phyloP scores from a whole-genome alignment of 2,329 filamentous ascomycete species.

The Penicillium sp. region DNA sequence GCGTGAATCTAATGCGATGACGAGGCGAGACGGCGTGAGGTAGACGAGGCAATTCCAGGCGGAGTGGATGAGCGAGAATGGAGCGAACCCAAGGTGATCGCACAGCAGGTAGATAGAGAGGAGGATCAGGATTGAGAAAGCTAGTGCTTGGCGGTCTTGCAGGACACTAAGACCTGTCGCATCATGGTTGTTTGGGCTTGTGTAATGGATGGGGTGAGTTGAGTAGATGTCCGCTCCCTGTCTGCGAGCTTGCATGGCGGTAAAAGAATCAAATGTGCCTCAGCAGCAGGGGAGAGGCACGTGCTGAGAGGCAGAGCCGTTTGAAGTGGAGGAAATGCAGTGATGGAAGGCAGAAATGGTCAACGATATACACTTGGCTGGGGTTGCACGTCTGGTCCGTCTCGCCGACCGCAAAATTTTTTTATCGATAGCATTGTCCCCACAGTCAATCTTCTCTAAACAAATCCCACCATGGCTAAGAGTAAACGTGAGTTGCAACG shows the following conservation, averaged over 20 bases:
- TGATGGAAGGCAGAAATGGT: constrained; percentile 8
- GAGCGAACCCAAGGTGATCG: constrained; percentile 27
- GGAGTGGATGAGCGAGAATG: constrained; percentile 27
- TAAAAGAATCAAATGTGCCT: constrained; percentile 12
- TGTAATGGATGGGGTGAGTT: constrained; percentile 25
- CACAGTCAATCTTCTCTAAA: constrained; percentile 16
- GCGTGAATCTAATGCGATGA: constrained; percentile 48
- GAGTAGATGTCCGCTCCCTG: constrained; percentile 28
- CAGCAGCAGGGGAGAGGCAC: constrained; percentile 22
- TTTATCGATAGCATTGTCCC: constrained; percentile 34
- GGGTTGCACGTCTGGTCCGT: constrained; percentile 26
- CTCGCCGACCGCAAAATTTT: constrained; percentile 27
- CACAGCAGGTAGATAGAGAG: constrained; percentile 29
- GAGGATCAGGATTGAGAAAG: constrained; percentile 25
- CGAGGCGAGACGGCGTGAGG: constrained; percentile 36
- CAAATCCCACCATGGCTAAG: constrained; percentile 35
- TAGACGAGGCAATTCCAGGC: constrained; percentile 39
- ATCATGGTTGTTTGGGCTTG: constrained; percentile 28
- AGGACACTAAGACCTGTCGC: constrained; percentile 26
- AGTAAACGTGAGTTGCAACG: constrained; percentile 28
- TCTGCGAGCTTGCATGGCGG: constrained; percentile 36
- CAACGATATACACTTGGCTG: constrained; percentile 12
- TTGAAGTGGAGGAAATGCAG: background rate
- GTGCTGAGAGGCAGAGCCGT: constrained; percentile 2
- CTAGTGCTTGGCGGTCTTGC: constrained; percentile 27